Evolutionary conservation across 306 rosid species (phyloP).

Genomic region (Alnus rubra): DNA sequence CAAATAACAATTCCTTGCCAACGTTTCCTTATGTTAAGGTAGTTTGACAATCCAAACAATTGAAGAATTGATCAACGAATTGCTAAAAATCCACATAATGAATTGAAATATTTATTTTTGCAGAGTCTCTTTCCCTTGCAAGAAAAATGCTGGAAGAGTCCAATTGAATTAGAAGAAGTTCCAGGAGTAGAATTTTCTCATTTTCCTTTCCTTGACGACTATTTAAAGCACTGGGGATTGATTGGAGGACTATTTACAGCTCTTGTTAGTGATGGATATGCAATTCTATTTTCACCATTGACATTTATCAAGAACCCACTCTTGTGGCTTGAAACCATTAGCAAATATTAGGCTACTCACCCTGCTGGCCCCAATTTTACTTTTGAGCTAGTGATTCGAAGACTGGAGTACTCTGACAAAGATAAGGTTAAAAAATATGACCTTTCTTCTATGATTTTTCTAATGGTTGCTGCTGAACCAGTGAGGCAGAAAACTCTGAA

Average conservation of each 20-base stretch:
- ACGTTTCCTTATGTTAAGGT: constrained; percentile 78
- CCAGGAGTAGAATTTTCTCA: constrained; percentile 65
- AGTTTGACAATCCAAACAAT: constrained; percentile 16
- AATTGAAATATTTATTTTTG: constrained; percentile 8
- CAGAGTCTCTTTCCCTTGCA: constrained; percentile 70
- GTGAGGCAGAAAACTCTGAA: constrained; percentile 80
- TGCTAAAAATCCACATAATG: constrained; percentile 1
- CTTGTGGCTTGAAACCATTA: constrained; percentile 77
- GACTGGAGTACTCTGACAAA: constrained; percentile 58
- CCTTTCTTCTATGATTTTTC: constrained; percentile 73
- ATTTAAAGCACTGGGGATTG: constrained; percentile 77
- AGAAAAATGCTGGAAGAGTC: constrained; percentile 36
- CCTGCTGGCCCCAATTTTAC: constrained; percentile 98
- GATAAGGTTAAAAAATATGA: constrained; percentile 44
- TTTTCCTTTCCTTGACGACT: constrained; percentile 67
- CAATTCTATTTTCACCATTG: constrained; percentile 85
- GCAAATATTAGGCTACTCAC: constrained; percentile 86
- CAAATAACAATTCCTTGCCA: constrained; percentile 56
- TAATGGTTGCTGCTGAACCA: constrained; percentile 96
- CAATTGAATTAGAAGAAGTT: constrained; percentile 49
- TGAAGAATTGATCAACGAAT: constrained; percentile 4
- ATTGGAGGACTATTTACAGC: constrained; percentile 90
- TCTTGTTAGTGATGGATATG: constrained; percentile 81
- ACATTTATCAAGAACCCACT: constrained; percentile 84
- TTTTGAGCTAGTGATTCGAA: constrained; percentile 73